Conservation (phyloP, 208 protist species). For the Strigomonas culicis region DNA sequence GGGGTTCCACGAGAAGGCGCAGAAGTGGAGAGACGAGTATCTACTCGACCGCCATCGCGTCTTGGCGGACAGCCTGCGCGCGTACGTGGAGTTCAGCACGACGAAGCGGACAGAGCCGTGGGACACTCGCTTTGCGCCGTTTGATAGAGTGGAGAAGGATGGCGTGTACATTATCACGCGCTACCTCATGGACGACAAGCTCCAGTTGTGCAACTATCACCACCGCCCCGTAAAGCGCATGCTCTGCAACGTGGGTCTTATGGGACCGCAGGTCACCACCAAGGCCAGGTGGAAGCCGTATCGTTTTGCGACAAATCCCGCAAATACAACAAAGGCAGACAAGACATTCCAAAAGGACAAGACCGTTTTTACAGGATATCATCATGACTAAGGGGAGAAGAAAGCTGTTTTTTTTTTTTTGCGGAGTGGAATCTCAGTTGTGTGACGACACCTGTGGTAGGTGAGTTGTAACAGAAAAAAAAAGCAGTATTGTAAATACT, state of each 20-base stretch:
- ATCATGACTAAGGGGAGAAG: slow-evolving; percentile 51
- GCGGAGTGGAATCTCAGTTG: not conserved
- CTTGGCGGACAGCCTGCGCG: slow-evolving; percentile 77
- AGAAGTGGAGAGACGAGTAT: slow-evolving; percentile 88
- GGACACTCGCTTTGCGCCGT: slow-evolving; percentile 88
- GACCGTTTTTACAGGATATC: slow-evolving; percentile 65
- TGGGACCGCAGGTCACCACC: slow-evolving; percentile 79
- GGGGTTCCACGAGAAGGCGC: slow-evolving; percentile 87
- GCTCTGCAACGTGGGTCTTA: slow-evolving; percentile 85
- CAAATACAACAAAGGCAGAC: slow-evolving; percentile 68
- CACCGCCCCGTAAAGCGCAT: slow-evolving; percentile 82
- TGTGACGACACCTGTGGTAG: not conserved
- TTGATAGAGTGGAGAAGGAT: slow-evolving; percentile 89
- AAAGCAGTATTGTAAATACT: not conserved
- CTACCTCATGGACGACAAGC: slow-evolving; percentile 90
- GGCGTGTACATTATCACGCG: slow-evolving; percentile 81
- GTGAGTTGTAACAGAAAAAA: not conserved
- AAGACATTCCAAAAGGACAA: slow-evolving; percentile 82
- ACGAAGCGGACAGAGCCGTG: slow-evolving; percentile 83
- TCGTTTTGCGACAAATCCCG: slow-evolving; percentile 72
- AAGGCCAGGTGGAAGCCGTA: slow-evolving; percentile 87
- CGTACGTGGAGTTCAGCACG: slow-evolving; percentile 87
- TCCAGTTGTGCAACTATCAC: slow-evolving; percentile 89
- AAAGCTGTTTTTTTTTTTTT: not conserved
- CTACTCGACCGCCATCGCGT: slow-evolving; percentile 83